A percentile compares a stretch with the other conserved stretches of the same genome.
Conservation (phyloP, 31 red algal genomes). For the Pterothamnion heteromorphum region DNA sequence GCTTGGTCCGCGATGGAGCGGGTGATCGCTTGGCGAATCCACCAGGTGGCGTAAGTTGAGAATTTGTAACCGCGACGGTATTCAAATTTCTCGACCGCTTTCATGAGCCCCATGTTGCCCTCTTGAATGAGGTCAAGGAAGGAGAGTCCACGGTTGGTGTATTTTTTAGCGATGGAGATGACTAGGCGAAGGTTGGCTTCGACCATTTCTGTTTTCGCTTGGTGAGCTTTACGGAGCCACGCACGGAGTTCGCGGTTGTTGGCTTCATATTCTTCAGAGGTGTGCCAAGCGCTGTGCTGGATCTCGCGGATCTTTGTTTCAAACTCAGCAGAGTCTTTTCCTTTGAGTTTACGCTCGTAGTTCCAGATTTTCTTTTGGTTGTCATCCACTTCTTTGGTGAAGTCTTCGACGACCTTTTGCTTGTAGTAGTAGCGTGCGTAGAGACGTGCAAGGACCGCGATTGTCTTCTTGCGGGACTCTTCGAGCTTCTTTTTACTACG, state of each 20-base stretch:
- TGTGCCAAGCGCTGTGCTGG: background rate
- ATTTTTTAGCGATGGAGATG: slow-evolving; percentile 61
- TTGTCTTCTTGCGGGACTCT: background rate
- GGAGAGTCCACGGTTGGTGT: background rate
- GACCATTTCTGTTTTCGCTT: slow-evolving; percentile 65
- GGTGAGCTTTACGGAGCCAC: background rate
- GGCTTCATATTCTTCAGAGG: background rate
- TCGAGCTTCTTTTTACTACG: background rate
- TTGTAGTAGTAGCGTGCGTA: background rate
- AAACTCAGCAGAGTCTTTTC: background rate
- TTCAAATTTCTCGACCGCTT: slow-evolving; percentile 81
- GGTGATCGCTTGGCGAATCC: slow-evolving; percentile 62
- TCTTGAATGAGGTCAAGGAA: slow-evolving; percentile 80
- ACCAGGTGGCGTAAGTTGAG: slow-evolving; percentile 86
- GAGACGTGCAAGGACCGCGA: background rate
- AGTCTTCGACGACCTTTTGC: background rate
- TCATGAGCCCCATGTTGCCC: slow-evolving; percentile 71
- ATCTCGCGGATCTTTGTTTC: background rate
- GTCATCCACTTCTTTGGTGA: background rate
- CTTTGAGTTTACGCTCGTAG: background rate
- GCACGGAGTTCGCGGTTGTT: background rate
- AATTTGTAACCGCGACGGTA: slow-evolving; percentile 63
- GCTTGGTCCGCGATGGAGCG: slow-evolving; percentile 62
- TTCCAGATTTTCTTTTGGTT: background rate
- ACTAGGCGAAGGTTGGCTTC: slow-evolving; percentile 82